Conservation (phyloP, 352 stramenopile species). For the Poterioochromonas sp. region DNA sequence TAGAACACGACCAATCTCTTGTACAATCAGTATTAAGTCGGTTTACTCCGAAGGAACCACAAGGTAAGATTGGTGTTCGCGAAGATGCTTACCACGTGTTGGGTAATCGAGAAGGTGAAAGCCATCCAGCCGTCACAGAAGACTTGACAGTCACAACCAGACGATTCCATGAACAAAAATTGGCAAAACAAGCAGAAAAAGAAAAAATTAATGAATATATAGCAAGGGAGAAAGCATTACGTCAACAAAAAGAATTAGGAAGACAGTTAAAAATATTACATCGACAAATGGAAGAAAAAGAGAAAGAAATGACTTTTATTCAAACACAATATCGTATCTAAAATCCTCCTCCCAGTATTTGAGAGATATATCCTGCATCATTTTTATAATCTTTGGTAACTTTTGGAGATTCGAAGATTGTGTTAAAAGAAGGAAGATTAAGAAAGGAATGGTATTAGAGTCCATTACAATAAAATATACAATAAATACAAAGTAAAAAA, state of each 20-base stretch:
- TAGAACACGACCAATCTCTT: neutral
- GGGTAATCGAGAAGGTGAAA: neutral
- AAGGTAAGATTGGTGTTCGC: neutral
- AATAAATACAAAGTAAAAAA: neutral
- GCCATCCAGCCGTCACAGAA: neutral
- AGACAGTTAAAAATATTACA: neutral
- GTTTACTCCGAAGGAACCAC: neutral
- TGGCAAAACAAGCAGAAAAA: neutral
- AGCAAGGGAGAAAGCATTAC: neutral
- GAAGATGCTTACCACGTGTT: neutral
- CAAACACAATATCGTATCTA: neutral
- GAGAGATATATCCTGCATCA: neutral
- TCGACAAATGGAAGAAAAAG: neutral
- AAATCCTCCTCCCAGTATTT: neutral
- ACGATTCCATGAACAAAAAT: neutral
- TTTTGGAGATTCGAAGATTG: neutral
- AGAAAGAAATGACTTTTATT: neutral
- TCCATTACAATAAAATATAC: neutral
- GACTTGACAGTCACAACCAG: neutral
- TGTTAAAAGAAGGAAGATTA: neutral
- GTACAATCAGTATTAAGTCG: neutral
- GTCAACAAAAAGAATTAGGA: neutral
- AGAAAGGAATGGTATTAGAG: neutral
- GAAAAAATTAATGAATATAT: slow-evolving; percentile 6
- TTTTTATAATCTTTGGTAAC: neutral